Base-by-base conservation (phyloP, 306 rosid species). In the Gleditsia sinensis region DNA sequence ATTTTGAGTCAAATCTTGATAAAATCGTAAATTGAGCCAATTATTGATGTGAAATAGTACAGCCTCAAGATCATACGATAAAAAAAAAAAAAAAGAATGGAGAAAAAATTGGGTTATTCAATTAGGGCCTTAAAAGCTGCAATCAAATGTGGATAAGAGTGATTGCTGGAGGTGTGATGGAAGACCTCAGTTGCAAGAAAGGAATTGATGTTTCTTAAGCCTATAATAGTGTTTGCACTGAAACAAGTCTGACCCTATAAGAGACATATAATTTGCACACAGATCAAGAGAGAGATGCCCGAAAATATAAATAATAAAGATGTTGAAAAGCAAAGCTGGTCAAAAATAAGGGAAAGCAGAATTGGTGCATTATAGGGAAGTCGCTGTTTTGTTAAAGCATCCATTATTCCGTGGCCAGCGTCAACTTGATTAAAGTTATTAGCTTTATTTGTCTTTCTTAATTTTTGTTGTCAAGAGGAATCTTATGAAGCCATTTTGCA, bases 291-390 rank as follows among this genome's bases (percentile, higher is more conserved):
- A 27, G 3, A 6, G 4, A 28, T 36, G 0, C 23, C 37, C 6
- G 16, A 57, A 28, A 28, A 27, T 4, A 19, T 14, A 57, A n/a
- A n/a, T 3, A 56, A 14, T 17, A 28, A 6, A n/a, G n/a, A n/a
- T n/a, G 59, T 56, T 10, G 62, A 56, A 56, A 55, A 20, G 36
- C n/a, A n/a, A n/a, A n/a, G n/a, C n/a, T 27, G 37, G 62, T 56
- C 10, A 56, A 56, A 55, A 56, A 27, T 56, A 13, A 27, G 28
- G 28, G 37, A 25, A 56, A 56, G 20, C 36, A 6, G 10, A 56
- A 17, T 28, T 24, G n/a, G 7, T 25, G 9, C 34, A 25, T 55
- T n/a, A 43, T 43, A 43, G 2, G 12, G 16, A 53, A 3, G 32
- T 53, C 16, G 0, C n/a, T 53, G 32, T 54, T 12, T 3, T 12